Conservation (phyloP, 2,329 filamentous ascomycete genomes). For the Fusarium graminum region DNA sequence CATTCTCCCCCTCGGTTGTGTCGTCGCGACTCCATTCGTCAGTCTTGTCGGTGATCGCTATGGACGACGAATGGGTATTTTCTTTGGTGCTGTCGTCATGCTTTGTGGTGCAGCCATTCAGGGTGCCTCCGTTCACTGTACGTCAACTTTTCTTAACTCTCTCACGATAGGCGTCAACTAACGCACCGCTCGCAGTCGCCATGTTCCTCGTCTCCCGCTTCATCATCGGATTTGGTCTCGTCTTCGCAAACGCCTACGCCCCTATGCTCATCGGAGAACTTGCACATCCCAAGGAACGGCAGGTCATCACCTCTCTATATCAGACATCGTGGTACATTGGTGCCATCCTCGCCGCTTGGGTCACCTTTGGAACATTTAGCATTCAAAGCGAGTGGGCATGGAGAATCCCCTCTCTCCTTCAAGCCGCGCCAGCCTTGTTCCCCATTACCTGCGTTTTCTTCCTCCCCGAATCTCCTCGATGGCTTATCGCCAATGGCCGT, state of each 20-base stretch:
- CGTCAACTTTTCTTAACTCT: rapidly evolving
- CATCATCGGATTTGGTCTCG: constrained; percentile 66
- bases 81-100: constrained; percentile 11
- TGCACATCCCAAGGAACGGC: constrained; percentile 65
- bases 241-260: constrained; percentile 64
- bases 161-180: rapidly evolving
- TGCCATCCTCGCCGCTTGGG: constrained; percentile 58
- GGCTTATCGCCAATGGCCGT: constrained; percentile 60
- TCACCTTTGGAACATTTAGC: constrained; percentile 56
- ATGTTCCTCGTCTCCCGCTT: constrained; percentile 68
- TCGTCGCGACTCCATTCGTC: constrained; percentile 5
- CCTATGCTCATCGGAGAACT: constrained; percentile 67
- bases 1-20: constrained; percentile 16
- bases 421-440: constrained; percentile 37
- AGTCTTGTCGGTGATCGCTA: constrained; percentile 18
- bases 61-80: constrained; percentile 15
- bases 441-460: constrained; percentile 57
- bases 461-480: constrained; percentile 72
- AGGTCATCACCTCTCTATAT: constrained; percentile 65
- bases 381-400: constrained; percentile 51
- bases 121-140: constrained; percentile 9
- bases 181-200: constrained; percentile 50
- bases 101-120: neutral
- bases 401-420: constrained; percentile 50
- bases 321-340: constrained; percentile 64